Evolutionary conservation across 202 grass and related monocot genomes (phyloP).

Genomic region (Musa balbisiana): DNA sequence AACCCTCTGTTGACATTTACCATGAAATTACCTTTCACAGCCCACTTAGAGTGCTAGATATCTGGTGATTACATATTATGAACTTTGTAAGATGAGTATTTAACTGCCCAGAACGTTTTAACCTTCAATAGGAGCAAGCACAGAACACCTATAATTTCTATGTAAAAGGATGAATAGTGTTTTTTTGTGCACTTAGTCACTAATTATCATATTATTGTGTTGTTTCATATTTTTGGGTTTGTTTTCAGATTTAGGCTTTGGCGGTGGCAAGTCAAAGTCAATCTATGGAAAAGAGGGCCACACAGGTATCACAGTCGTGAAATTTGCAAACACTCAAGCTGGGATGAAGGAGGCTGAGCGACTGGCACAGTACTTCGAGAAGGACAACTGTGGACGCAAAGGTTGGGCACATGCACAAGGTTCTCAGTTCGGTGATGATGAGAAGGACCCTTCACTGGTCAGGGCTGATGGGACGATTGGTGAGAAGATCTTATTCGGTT

Average conservation of each 20-base stretch:
- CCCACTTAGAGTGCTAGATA: too few relatives aligned
- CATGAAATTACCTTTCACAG: too few relatives aligned
- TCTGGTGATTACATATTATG: too few relatives aligned
- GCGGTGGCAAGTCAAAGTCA: slow-evolving; percentile 74
- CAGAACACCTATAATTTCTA: too few relatives aligned
- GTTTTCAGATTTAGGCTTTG: slow-evolving; percentile 77
- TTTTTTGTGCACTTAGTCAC: too few relatives aligned
- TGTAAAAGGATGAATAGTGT: too few relatives aligned
- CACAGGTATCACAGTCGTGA: slow-evolving; percentile 63
- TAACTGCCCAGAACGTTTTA: too few relatives aligned
- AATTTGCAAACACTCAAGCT: slow-evolving; percentile 52
- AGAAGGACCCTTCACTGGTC: slow-evolving; percentile 55
- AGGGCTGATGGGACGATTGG: slow-evolving; percentile 57
- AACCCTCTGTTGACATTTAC: too few relatives aligned
- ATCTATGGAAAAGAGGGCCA: slow-evolving; percentile 92
- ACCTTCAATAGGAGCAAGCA: too few relatives aligned
- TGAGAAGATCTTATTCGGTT: slow-evolving; percentile 78
- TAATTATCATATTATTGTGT: too few relatives aligned
- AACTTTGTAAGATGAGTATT: too few relatives aligned
- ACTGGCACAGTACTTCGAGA: slow-evolving; percentile 58
- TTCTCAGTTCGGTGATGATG: slow-evolving; percentile 39
- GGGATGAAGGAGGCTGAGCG: slow-evolving; percentile 82
- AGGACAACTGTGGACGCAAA: slow-evolving; percentile 61
- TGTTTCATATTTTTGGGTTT: slow-evolving; percentile 29
- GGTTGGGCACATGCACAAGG: slow-evolving; percentile 48